A percentile compares a stretch with the other conserved stretches of the same genome.
Evolutionary conservation across 225 moss, liverwort and hornwort species (phyloP).

Genomic region (Marchantia polymorpha): DNA sequence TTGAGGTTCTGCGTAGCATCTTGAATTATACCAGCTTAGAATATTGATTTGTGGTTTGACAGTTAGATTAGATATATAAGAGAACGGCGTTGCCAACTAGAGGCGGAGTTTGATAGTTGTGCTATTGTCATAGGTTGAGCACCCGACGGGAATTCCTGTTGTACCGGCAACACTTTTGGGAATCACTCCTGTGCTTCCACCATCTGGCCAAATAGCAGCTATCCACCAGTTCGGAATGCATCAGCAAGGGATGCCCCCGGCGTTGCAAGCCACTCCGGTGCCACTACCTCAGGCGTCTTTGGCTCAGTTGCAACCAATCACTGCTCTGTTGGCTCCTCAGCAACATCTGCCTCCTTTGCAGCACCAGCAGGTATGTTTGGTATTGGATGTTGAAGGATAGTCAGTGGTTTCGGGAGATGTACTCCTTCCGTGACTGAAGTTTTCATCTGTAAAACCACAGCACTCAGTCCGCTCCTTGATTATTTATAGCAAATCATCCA

Average conservation of each 20-base stretch:
- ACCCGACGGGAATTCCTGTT: slow-evolving; percentile 63
- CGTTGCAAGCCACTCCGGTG: slow-evolving; percentile 53
- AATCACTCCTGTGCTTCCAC: slow-evolving; percentile 58
- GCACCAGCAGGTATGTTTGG: slow-evolving; percentile 61
- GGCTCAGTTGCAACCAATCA: slow-evolving; percentile 63
- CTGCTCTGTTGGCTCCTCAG: slow-evolving; percentile 56
- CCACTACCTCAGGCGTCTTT: slow-evolving; percentile 50
- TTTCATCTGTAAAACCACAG: background rate
- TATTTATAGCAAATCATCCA: background rate
- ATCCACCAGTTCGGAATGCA: slow-evolving; percentile 70
- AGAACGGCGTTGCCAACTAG: background rate
- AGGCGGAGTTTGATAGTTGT: background rate
- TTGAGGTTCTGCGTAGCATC: too few relatives aligned
- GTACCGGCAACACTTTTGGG: slow-evolving; percentile 53
- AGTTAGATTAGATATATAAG: background rate
- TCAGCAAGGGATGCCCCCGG: slow-evolving; percentile 61
- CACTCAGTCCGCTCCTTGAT: background rate
- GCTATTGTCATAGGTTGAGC: slow-evolving; percentile 56
- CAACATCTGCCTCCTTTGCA: slow-evolving; percentile 56
- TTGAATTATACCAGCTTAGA: too few relatives aligned
- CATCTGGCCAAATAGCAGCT: slow-evolving; percentile 52
- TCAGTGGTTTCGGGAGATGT: background rate
- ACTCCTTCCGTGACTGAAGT: background rate
- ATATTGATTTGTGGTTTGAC: too few relatives aligned
- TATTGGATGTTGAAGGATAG: background rate